Percentiles rank a stretch among this genome's conserved stretches.
These are phyloP conservation scores for Coemansia sp. DNA, from an alignment of 192 early-diverging fungal species.

Conservation along the genomic window DNA sequence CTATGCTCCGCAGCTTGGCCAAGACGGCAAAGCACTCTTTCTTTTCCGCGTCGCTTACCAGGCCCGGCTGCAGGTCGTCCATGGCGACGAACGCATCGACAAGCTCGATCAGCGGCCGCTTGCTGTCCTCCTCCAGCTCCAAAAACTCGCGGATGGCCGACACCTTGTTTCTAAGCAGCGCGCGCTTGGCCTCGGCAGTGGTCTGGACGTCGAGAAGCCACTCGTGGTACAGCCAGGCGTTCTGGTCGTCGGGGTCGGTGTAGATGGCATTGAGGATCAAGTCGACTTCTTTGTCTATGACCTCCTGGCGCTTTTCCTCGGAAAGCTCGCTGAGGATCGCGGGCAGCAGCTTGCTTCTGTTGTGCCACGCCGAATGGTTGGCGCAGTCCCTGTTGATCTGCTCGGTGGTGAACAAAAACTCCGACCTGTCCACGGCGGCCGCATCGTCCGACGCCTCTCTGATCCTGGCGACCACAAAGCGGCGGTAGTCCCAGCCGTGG, in stretches of 20 bases:
- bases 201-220: constrained; percentile 74
- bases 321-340: constrained; percentile 9
- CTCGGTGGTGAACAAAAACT: constrained; percentile 84
- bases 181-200: constrained; percentile 24
- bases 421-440: constrained; percentile 46
- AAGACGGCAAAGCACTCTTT: constrained; percentile 25
- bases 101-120: constrained; percentile 38
- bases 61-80: constrained; percentile 13
- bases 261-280: constrained; percentile 87
- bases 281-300: constrained; percentile 66
- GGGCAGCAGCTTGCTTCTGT: constrained; percentile 78
- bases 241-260: constrained; percentile 96
- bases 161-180: constrained; percentile 24
- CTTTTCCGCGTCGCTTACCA: constrained; percentile 16
- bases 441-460: constrained; percentile 18
- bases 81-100: constrained; percentile 26
- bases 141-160: constrained; percentile 45
- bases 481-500: constrained; percentile 98
- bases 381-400: constrained; percentile 94
- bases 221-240: constrained; percentile 94
- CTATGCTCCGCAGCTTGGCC: constrained; percentile 19
- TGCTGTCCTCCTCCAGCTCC: constrained; percentile 51
- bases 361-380: constrained; percentile 99
- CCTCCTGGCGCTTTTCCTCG: constrained; percentile 10
- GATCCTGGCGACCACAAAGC: constrained; percentile 66